These are phyloP conservation scores for Mastigamoeba balamuthi DNA, from an alignment of 78 protist genomes.

Conservation along the genomic window DNA sequence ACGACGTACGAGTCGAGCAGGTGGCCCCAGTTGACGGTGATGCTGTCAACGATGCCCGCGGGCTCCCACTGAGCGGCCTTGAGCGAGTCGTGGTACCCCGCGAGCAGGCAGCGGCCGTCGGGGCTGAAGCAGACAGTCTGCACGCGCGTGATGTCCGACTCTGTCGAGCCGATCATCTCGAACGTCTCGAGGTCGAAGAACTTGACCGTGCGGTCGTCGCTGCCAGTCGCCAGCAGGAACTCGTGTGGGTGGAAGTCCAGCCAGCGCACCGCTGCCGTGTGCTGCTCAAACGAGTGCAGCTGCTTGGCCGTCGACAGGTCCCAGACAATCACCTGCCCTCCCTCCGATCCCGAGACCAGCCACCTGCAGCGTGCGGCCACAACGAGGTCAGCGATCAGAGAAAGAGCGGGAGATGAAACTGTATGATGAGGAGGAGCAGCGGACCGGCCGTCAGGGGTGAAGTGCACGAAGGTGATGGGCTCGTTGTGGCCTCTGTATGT, in stretches of 20 bases:
- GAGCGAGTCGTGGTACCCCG: background rate
- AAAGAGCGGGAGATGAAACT: background rate
- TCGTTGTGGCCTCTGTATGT: constrained; percentile 26
- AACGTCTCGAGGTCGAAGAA: constrained; percentile 31
- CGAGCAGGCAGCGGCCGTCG: background rate
- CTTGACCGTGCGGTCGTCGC: constrained; percentile 1
- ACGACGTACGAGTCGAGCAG: background rate
- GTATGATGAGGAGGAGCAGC: constrained; percentile 9
- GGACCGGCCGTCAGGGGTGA: constrained; percentile 54
- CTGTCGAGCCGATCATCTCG: background rate
- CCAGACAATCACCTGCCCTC: constrained; percentile 22
- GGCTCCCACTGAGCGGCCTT: constrained; percentile 2
- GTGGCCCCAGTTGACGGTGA: background rate
- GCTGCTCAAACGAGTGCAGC: background rate
- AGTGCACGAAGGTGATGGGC: background rate
- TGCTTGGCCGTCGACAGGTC: constrained; percentile 36
- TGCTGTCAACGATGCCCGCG: background rate
- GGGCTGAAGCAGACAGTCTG: background rate
- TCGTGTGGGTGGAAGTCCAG: constrained; percentile 38
- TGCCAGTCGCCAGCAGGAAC: constrained; percentile 14
- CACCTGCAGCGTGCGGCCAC: background rate
- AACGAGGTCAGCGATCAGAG: background rate
- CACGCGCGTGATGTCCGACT: background rate
- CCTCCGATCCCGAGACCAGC: background rate
- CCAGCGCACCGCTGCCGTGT: background rate